Evolutionary conservation across 139 green algal species (phyloP), one percentile per base, ranked within the genome.

Genomic region (Chlorella ohadii): DNA sequence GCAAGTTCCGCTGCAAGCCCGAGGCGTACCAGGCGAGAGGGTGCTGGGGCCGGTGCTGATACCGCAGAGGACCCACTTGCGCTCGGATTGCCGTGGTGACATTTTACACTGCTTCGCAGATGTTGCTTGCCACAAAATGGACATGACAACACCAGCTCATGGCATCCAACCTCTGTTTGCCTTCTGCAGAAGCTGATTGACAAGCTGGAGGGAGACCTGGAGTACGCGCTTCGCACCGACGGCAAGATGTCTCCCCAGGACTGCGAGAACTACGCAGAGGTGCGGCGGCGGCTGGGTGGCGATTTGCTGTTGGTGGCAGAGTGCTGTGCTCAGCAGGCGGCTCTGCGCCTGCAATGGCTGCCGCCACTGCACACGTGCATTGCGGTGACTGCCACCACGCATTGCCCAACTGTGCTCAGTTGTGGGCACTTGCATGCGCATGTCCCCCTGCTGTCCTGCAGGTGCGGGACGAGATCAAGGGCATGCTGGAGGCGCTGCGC

Each of bases 131-230:
- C n/a, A n/a, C n/a, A n/a, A n/a, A n/a, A n/a, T n/a, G n/a, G n/a
- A n/a, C n/a, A n/a, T n/a, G n/a, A n/a, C n/a, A n/a, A n/a, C n/a
- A n/a, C n/a, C n/a, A n/a, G n/a, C n/a, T n/a, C n/a, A n/a, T n/a
- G n/a, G n/a, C n/a, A n/a, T n/a, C n/a, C n/a, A n/a, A n/a, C n/a
- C n/a, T n/a, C n/a, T n/a, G n/a, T n/a, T n/a, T n/a, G n/a, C 3
- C n/a, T 72, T 31, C 65, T 11, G 12, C 51, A 80, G 65, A 20
- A 23, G 39, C 93, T 99, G 51, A 88, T 98, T 4, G 94, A 99
- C 91, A 92, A 92, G 63, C 91, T 99, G 85, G 97, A 99, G 76
- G 66, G 81, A 0, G 97, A 99, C 87, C 88, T 99, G 78, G 65
- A 89, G 63, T 98, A 98, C 76, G 93, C 95, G 2, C 89, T 99